Conservation (phyloP, 2,329 filamentous ascomycete species). For the Fusarium stilboides region DNA sequence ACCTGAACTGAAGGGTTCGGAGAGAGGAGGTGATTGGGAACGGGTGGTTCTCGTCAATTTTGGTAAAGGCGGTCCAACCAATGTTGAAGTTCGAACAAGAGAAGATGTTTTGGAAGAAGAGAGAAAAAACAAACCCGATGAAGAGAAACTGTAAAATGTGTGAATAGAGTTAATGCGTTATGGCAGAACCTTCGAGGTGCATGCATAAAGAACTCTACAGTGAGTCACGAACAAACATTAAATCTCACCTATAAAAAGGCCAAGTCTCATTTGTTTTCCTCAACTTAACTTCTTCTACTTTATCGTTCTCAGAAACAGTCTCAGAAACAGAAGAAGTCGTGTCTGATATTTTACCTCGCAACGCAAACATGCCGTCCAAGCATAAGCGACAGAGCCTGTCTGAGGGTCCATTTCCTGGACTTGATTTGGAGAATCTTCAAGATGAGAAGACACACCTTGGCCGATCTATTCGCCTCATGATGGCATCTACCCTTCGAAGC, state of each 20-base stretch:
- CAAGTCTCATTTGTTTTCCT: too few relatives aligned
- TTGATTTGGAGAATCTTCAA: too few relatives aligned
- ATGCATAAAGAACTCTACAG: not conserved
- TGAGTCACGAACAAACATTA: too few relatives aligned
- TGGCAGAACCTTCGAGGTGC: not conserved
- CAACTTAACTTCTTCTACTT: too few relatives aligned
- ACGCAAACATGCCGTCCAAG: too few relatives aligned
- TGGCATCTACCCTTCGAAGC: not conserved
- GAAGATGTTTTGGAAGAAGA: slow-evolving; percentile 66
- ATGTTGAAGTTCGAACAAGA: slow-evolving; percentile 68
- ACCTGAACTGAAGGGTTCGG: slow-evolving; percentile 64
- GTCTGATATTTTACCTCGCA: too few relatives aligned
- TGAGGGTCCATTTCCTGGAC: not conserved
- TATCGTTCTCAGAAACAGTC: too few relatives aligned
- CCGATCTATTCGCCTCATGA: not conserved
- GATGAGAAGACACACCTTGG: not conserved
- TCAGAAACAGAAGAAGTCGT: too few relatives aligned
- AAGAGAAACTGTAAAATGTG: slow-evolving; percentile 48
- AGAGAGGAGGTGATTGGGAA: slow-evolving; percentile 70
- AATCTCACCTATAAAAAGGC: too few relatives aligned
- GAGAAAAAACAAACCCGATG: slow-evolving; percentile 51
- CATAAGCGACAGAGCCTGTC: not conserved
- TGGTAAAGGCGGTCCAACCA: slow-evolving; percentile 63
- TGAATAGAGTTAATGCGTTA: not conserved
- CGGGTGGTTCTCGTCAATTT: slow-evolving; percentile 72